phyloP scores from a whole-genome alignment of 2,329 filamentous ascomycete species.

The Cercospora sp. region DNA sequence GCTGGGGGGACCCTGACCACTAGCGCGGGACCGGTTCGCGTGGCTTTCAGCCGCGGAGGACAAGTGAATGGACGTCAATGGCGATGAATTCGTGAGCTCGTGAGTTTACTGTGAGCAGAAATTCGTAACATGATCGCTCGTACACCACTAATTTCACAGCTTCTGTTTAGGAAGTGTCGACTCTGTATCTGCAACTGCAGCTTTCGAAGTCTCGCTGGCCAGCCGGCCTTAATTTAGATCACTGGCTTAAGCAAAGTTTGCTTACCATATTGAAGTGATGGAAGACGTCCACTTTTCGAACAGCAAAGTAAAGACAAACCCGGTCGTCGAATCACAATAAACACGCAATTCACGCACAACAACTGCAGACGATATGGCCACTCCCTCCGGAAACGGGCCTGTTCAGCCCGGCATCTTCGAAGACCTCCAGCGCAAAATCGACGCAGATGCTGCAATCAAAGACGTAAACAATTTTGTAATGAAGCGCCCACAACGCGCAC shows the following conservation, averaged over 20 bases:
- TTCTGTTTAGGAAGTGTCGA: neutral
- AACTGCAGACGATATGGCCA: slow-evolving; percentile 16
- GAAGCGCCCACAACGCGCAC: neutral
- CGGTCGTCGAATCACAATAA: neutral
- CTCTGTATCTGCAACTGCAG: neutral
- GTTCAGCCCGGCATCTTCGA: slow-evolving; percentile 66
- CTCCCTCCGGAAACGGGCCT: slow-evolving; percentile 39
- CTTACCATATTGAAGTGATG: neutral
- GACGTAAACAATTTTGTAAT: slow-evolving; percentile 3
- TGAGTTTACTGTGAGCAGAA: neutral
- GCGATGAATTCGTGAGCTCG: neutral
- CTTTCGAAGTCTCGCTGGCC: neutral
- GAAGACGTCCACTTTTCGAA: neutral
- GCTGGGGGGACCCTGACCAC: neutral
- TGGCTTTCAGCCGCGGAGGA: neutral
- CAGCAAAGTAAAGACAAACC: neutral
- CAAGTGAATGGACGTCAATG: slow-evolving; percentile 2
- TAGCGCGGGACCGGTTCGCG: neutral
- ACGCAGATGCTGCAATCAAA: slow-evolving; percentile 68
- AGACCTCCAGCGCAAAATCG: slow-evolving; percentile 82
- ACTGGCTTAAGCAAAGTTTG: neutral
- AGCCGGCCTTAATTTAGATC: neutral
- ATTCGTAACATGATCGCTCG: neutral
- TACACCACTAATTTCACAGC: neutral
- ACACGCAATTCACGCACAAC: neutral